Conservation (phyloP, 169 alveolate species). For the Pseudocohnilembus persalinus region DNA sequence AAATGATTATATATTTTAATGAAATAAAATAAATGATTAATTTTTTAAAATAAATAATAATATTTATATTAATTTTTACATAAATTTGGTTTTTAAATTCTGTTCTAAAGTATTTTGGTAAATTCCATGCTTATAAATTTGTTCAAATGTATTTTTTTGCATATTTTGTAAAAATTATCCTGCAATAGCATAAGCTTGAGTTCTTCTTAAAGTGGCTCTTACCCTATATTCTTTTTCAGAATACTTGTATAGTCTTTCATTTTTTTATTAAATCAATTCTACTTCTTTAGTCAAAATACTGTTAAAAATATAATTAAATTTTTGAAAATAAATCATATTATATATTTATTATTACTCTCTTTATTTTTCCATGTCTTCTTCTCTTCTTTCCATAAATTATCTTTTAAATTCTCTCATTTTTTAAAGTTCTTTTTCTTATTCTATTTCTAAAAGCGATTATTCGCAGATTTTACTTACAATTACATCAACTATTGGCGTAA, state of each 20-base stretch:
- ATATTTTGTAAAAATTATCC: conserved; percentile 43
- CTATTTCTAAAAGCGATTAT: conserved; percentile 65
- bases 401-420: conserved; percentile 56
- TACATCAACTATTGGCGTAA: conserved; percentile 84
- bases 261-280: conserved; percentile 49
- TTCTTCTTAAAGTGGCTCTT: conserved; percentile 43
- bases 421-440: conserved; percentile 69
- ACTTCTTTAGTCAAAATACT: conserved; percentile 55
- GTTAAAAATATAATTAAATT: background rate
- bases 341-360: conserved; percentile 32
- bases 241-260: conserved; percentile 36
- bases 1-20: no score
- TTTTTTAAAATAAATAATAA: no score
- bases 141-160: conserved; percentile 29
- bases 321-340: background rate
- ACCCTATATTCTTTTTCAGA: conserved; percentile 35
- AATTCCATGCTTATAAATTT: conserved; percentile 22
- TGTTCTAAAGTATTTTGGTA: conserved; percentile 28
- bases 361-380: conserved; percentile 36
- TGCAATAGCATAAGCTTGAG: conserved; percentile 54
- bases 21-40: no score
- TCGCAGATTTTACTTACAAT: conserved; percentile 77
- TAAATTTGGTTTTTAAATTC: conserved; percentile 29
- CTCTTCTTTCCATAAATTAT: conserved; percentile 50
- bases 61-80: conserved; percentile 1